Conservation (phyloP, 2,329 filamentous ascomycete genomes). For the Acarospora socialis region DNA sequence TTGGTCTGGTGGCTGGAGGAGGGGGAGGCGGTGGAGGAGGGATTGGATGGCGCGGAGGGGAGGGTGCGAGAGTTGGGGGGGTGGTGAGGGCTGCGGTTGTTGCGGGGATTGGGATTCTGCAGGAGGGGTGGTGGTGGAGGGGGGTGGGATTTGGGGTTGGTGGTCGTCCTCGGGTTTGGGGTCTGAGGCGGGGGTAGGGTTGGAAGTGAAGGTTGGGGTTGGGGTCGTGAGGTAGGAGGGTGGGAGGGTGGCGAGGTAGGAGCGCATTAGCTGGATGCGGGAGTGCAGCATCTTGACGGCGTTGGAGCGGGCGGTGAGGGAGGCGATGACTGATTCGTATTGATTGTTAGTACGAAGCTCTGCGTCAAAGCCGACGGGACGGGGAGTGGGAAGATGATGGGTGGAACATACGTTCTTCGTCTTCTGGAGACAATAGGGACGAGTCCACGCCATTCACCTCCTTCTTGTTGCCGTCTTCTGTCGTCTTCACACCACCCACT, state of each 20-base stretch:
- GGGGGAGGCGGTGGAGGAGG: constrained; percentile 66
- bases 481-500: constrained; percentile 19
- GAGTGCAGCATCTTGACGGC: constrained; percentile 86
- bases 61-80: constrained; percentile 38
- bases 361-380: constrained; percentile 8
- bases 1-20: constrained; percentile 60
- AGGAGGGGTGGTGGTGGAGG: too few species aligned
- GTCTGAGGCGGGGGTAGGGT: constrained; percentile 19
- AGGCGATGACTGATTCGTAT: constrained; percentile 38
- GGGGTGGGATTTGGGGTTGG: constrained; percentile 17
- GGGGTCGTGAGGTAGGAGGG: constrained; percentile 41
- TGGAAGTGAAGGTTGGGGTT: constrained; percentile 48
- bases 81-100: constrained; percentile 10
- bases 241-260: constrained; percentile 64
- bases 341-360: constrained; percentile 5
- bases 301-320: constrained; percentile 74
- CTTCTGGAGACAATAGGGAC: constrained; percentile 39
- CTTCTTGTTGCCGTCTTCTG: constrained; percentile 24
- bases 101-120: constrained; percentile 19
- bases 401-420: constrained; percentile 43
- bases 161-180: too few species aligned
- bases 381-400: not conserved
- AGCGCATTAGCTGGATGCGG: constrained; percentile 54
- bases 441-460: constrained; percentile 18
- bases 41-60: constrained; percentile 82